Evolutionary conservation across 2,329 filamentous ascomycete species (phyloP).

Genomic region (Fusarium sp.): DNA sequence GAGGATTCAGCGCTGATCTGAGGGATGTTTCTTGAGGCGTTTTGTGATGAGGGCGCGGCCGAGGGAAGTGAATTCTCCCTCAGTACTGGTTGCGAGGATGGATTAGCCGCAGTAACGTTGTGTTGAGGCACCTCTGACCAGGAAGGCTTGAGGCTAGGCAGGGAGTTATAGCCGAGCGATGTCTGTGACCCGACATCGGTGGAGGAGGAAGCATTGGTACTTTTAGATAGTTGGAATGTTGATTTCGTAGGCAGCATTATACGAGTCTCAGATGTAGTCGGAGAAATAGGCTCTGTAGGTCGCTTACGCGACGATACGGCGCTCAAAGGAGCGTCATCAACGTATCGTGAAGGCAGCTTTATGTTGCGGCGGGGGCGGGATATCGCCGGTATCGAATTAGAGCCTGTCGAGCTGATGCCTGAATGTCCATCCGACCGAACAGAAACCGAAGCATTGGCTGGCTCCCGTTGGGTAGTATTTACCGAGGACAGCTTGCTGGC

Average conservation of each 20-base stretch:
- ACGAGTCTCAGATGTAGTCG: not conserved
- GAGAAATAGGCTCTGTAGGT: not conserved
- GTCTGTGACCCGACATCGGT: too few relatives aligned
- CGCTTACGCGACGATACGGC: not conserved
- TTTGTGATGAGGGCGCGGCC: not conserved
- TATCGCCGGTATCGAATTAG: not conserved
- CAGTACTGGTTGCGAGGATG: too few relatives aligned
- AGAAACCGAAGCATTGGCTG: not conserved
- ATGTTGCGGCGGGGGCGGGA: not conserved
- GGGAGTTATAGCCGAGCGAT: too few relatives aligned
- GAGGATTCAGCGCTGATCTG: rapidly evolving
- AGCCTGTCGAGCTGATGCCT: not conserved
- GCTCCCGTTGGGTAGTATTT: not conserved
- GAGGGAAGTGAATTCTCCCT: not conserved
- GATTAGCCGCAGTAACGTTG: not conserved
- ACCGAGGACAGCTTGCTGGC: not conserved
- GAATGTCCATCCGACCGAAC: not conserved
- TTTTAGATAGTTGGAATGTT: too few relatives aligned
- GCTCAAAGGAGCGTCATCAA: not conserved
- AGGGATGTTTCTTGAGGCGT: not conserved
- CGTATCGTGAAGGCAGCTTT: not conserved
- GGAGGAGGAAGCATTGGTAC: too few relatives aligned
- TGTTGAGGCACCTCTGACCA: too few relatives aligned
- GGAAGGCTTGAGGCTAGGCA: too few relatives aligned
- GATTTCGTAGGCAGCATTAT: not conserved